Base-by-base conservation (phyloP, 2,329 filamentous ascomycete genomes). In the Cladophialophora immunda region DNA sequence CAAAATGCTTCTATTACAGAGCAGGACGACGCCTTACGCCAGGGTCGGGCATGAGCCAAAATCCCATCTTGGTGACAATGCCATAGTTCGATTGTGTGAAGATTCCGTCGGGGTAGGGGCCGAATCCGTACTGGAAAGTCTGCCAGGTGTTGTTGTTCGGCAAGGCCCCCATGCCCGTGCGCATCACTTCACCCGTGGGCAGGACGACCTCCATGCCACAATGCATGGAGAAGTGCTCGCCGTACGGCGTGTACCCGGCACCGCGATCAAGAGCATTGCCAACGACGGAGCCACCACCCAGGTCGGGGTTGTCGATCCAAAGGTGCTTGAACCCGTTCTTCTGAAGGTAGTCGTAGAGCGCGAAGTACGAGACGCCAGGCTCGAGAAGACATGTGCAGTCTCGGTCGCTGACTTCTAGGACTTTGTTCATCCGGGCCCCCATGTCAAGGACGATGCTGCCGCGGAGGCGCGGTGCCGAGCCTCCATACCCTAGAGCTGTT, bases 251-350 rank as follows among this genome's bases (percentile, higher is more conserved):
- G 53, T 65, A 65, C 2, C 56, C 62, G 8, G 81, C 76, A 11
- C 81, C 81, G 47, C 81, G 77, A 60, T 83, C 81, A 17, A 83
- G 73, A 5, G 81, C 76, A 69, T 86, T 85, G 1, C 84, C 83
- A 22, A 85, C 70, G 8, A 85, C 78, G 27, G 78, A 80, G 0
- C 83, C 83, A 73, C 83, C 84, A 34, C 83, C 83, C 7, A 85
- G 76, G 30, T 81, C 82, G 0, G 83, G 81, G 22, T 78, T 79
- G 66, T 80, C 81, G 1, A 82, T 80, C 83, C 82, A 84, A 5
- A 84, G 76, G 56, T 61, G 38, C 58, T 77, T 78, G 58, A 80
- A 67, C 7, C 69, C 69, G 57, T 75, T 67, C 58, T 79, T 76
- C 27, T 76, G 75, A 64, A 81, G 80, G 67, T 81, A 76, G 8